Evolutionary conservation across 1,139 yeast genomes (phyloP).

Genomic region (Fermentozyma sake): DNA sequence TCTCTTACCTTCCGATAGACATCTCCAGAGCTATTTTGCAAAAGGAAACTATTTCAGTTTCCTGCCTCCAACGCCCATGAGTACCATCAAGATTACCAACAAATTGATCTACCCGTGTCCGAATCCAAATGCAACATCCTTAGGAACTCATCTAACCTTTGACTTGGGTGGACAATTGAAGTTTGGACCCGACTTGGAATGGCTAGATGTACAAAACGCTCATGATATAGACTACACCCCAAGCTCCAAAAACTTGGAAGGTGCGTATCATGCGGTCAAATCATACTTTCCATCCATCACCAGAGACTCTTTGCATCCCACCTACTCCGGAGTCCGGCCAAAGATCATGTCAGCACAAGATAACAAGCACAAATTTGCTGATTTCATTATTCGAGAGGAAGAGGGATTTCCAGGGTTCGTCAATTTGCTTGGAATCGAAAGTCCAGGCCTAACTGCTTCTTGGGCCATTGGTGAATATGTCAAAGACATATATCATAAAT

Average conservation of each 20-base stretch:
- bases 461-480: slow-evolving; percentile 82
- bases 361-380: slow-evolving; percentile 48
- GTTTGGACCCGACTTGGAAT: slow-evolving; percentile 89
- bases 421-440: slow-evolving; percentile 77
- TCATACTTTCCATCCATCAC: slow-evolving; percentile 61
- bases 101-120: slow-evolving; percentile 77
- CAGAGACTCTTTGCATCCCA: slow-evolving; percentile 50
- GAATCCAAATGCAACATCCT: slow-evolving; percentile 61
- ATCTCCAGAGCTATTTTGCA: slow-evolving; percentile 60
- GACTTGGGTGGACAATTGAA: slow-evolving; percentile 76
- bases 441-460: slow-evolving; percentile 83
- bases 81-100: slow-evolving; percentile 25
- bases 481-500: slow-evolving; percentile 26
- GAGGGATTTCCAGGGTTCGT: slow-evolving; percentile 74
- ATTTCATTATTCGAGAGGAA: slow-evolving; percentile 63
- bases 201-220: slow-evolving; percentile 48
- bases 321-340: slow-evolving; percentile 82
- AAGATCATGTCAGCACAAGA: slow-evolving; percentile 51
- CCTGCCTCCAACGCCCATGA: slow-evolving; percentile 27
- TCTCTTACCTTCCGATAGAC: slow-evolving; percentile 61
- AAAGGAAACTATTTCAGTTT: slow-evolving; percentile 77
- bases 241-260: slow-evolving; percentile 40
- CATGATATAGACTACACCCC: slow-evolving; percentile 44
- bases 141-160: slow-evolving; percentile 84
- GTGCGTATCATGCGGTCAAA: slow-evolving; percentile 56